Evolutionary conservation across 768 basidiomycete genomes (phyloP).

Genomic region (Sistotremastrum suecicum): DNA sequence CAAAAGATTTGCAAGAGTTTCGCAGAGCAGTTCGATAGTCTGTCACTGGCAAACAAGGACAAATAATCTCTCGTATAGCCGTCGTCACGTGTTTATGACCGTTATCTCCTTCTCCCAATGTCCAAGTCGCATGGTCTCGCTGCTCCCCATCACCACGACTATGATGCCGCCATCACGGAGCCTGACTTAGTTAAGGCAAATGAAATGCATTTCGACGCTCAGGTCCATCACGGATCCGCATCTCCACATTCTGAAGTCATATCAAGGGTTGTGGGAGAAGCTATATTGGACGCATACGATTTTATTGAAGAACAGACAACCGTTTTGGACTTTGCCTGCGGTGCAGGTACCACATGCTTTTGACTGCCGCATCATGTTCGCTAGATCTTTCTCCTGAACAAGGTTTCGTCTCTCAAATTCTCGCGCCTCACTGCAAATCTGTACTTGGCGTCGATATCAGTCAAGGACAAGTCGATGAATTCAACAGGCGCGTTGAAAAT

Average conservation of each 20-base stretch:
- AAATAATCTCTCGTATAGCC: too few species aligned
- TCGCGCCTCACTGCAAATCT: conserved; percentile 44
- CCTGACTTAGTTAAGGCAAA: conserved; percentile 10
- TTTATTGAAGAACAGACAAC: conserved; percentile 43
- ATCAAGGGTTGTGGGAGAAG: conserved; percentile 12
- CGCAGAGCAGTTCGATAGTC: too few species aligned
- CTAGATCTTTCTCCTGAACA: not conserved
- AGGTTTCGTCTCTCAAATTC: conserved; percentile 52
- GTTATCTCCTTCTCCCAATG: too few species aligned
- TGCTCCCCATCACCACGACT: too few species aligned
- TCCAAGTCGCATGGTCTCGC: too few species aligned
- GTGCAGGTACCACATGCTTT: conserved; percentile 31
- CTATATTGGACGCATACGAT: conserved; percentile 21
- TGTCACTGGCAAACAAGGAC: too few species aligned
- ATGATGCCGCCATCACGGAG: too few species aligned
- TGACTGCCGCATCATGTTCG: not conserved
- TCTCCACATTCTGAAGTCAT: conserved; percentile 9
- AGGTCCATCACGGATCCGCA: conserved; percentile 14
- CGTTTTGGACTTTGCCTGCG: conserved; percentile 66
- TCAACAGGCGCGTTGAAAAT: conserved; percentile 39
- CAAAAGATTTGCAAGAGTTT: too few species aligned
- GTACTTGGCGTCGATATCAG: conserved; percentile 70
- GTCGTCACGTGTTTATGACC: too few species aligned
- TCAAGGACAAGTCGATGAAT: conserved; percentile 52
- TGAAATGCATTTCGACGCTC: conserved; percentile 13